These are phyloP conservation scores for Colletotrichum coccodes DNA, from an alignment of 2,329 filamentous ascomycete species.

Conservation along the genomic window DNA sequence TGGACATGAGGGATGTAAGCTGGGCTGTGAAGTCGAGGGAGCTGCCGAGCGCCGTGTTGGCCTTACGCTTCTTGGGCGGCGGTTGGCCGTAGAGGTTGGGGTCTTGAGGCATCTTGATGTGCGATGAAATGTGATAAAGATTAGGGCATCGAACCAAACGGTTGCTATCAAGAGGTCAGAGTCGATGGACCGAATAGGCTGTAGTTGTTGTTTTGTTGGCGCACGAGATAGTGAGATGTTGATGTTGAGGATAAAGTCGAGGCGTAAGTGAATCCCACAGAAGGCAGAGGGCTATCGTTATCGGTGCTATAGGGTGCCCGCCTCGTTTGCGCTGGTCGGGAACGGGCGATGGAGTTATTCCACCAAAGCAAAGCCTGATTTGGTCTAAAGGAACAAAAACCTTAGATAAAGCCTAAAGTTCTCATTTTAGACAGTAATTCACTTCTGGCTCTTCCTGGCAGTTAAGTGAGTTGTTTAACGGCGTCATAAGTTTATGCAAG, in stretches of 20 bases:
- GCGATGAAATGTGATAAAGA: no score
- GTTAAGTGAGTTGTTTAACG: neutral
- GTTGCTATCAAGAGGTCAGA: neutral
- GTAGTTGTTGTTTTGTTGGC: no score
- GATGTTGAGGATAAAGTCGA: neutral
- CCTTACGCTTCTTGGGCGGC: conserved; percentile 74
- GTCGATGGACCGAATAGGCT: no score
- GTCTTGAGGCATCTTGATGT: conserved; percentile 67
- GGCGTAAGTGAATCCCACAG: neutral
- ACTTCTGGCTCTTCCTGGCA: neutral
- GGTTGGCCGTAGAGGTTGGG: conserved; percentile 81
- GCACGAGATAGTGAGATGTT: neutral
- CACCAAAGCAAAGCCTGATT: neutral
- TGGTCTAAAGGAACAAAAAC: neutral
- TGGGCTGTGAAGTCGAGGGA: conserved; percentile 90
- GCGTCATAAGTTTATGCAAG: neutral
- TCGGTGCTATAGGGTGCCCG: neutral
- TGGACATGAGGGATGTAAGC: conserved; percentile 79
- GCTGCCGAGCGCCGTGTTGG: conserved; percentile 76
- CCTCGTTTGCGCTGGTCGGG: neutral
- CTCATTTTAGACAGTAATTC: no score
- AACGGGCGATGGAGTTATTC: neutral
- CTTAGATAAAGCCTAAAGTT: neutral
- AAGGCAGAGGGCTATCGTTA: neutral
- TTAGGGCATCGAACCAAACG: neutral